Evolutionary conservation across 2,329 filamentous ascomycete genomes (phyloP), one percentile per base, ranked within the genome.

Genomic region (Cladosporium sp.): DNA sequence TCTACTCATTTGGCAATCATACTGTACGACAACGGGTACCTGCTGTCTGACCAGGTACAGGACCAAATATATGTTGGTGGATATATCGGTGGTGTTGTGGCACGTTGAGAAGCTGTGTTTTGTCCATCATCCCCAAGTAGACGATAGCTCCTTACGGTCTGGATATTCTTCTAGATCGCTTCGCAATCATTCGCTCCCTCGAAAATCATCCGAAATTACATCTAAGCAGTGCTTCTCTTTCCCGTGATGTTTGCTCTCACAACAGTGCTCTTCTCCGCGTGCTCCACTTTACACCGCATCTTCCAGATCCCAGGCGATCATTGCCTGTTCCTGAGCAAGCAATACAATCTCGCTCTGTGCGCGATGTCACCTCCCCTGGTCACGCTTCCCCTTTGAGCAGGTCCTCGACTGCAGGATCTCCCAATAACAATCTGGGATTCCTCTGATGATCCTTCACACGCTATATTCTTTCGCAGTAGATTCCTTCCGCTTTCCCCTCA

Each of bases 251-350:
- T 21, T 32, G 25, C 26, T 54, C 39, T n/a, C n/a, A n/a, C n/a
- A n/a, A n/a, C n/a, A n/a, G n/a, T n/a, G n/a, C n/a, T 46, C n/a
- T 16, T 7, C 21, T 43, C 36, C 56, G 32, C 56, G 32, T 57
- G 30, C 30, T 34, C 23, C 30, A 14, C 39, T 11, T 32, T 14
- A 13, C 11, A 26, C 34, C 25, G 7, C 21, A n/a, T 30, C 36
- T 2, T 7, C 23, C 14, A 28, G 8, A 58, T 43, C 10, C 34
- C 56, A 25, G 56, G 34, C 56, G 56, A 58, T 58, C 56, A 46
- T 46, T 58, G 36, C 56, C 56, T 58, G 56, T 58, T 58, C 56
- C 56, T 58, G 56, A 58, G 32, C 23, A 58, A 46, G 56, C 56
- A 58, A 43, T 23, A 43, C 34, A 34, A 25, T 39, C 21, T 57